These are phyloP conservation scores for Mycena maculata DNA, from an alignment of 768 basidiomycete species.

Conservation along the genomic window DNA sequence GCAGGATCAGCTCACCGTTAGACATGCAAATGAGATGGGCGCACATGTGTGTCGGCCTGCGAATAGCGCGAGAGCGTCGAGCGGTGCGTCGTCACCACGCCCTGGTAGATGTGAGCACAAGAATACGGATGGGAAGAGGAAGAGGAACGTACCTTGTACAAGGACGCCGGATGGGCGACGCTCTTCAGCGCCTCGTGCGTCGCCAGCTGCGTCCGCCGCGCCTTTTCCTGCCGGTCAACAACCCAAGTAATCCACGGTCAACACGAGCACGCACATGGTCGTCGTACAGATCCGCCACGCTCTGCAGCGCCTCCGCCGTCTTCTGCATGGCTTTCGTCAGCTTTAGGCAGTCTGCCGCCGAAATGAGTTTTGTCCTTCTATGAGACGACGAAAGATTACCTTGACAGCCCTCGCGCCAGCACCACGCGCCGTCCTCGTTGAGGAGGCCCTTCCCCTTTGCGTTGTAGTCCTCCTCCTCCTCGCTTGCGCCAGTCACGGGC, in stretches of 20 bases:
- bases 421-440: slow-evolving; percentile 85
- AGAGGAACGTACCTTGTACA: slow-evolving; percentile 67
- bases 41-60: slow-evolving; percentile 53
- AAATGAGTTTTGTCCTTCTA: background rate
- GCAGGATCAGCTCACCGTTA: background rate
- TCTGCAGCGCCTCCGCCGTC: slow-evolving; percentile 77
- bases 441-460: slow-evolving; percentile 64
- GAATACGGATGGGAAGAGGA: background rate
- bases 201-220: slow-evolving; percentile 74
- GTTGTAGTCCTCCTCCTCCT: slow-evolving; percentile 58
- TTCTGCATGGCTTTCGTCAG: slow-evolving; percentile 84
- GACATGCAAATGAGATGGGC: background rate
- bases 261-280: slow-evolving; percentile 67
- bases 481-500: slow-evolving; percentile 58
- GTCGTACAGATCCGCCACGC: slow-evolving; percentile 81
- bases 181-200: slow-evolving; percentile 83
- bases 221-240: slow-evolving; percentile 53
- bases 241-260: background rate
- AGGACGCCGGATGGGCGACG: slow-evolving; percentile 78
- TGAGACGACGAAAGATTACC: slow-evolving; percentile 51
- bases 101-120: slow-evolving; percentile 49
- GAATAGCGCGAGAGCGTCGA: slow-evolving; percentile 75
- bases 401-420: slow-evolving; percentile 84
- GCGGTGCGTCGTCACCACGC: slow-evolving; percentile 79
- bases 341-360: slow-evolving; percentile 71